These are phyloP conservation scores for Nymphaea thermarum DNA, from an alignment of 164 flowering plant genomes.

Conservation along the genomic window DNA sequence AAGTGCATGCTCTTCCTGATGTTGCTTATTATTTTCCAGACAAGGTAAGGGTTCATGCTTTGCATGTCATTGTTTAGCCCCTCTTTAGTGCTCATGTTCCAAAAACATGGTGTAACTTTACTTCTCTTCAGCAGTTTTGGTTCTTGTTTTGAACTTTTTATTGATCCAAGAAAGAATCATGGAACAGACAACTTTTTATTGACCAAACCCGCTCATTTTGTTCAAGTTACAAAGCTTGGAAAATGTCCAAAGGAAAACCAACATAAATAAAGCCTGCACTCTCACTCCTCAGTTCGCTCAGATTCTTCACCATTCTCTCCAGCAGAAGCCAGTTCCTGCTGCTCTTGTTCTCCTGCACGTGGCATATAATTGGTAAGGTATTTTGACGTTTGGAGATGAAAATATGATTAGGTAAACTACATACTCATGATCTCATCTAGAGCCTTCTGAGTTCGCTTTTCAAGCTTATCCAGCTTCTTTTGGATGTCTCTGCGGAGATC, in stretches of 20 bases:
- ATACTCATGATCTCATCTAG: conserved; percentile 59
- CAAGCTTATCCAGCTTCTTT: conserved; percentile 88
- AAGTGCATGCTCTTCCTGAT: conserved; percentile 22
- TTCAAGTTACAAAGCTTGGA: too few relatives aligned
- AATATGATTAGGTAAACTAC: conserved; percentile 1
- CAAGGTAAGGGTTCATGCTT: conserved; percentile 16
- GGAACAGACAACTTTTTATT: too few relatives aligned
- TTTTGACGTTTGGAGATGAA: neutral
- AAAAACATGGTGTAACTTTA: too few relatives aligned
- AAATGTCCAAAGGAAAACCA: too few relatives aligned
- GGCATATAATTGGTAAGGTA: neutral
- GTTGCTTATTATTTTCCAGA: conserved; percentile 22
- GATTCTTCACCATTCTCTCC: conserved; percentile 9
- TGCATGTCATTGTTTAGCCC: too few relatives aligned
- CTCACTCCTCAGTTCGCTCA: neutral
- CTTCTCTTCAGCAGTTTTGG: too few relatives aligned
- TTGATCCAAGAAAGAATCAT: too few relatives aligned
- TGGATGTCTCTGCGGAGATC: conserved; percentile 88
- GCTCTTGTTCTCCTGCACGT: conserved; percentile 15
- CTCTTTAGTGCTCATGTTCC: too few relatives aligned
- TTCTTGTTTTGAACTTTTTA: too few relatives aligned
- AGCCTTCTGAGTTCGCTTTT: conserved; percentile 85
- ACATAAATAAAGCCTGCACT: too few relatives aligned
- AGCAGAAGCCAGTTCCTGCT: conserved; percentile 4
- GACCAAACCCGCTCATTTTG: too few relatives aligned